Base-by-base conservation (phyloP, 106 monocot species). In the Phalaenopsis equestris region DNA sequence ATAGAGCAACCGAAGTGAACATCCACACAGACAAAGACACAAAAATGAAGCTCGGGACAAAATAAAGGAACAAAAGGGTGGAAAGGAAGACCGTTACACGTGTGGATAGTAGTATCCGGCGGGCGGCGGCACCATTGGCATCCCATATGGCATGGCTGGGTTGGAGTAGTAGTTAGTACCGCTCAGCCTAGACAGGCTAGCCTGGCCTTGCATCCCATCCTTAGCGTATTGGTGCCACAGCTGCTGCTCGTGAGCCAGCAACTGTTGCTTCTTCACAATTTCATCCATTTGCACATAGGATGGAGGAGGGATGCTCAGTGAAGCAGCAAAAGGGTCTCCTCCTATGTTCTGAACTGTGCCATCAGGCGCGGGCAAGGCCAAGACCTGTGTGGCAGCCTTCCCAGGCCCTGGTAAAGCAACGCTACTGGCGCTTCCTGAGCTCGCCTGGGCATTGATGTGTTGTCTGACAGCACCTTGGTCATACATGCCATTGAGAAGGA, bases 241-340 rank as follows among this genome's bases (percentile, higher is more conserved):
- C 76, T 81, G 77, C 68, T 94, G 92, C 79, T 97, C 97, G 80
- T 94, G 94, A 38, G 85, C 49, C 43, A 97, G 78, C 46, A 92
- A 78, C 81, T 86, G 90, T 76, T 97, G 97, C 86, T 94, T 97
- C 77, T 90, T 90, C 85, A 94, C 97, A 16, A 97, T 86, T 55
- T 97, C 97, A 7, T 94, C 83, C 97, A 97, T 97, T 82, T 94
- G 94, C 49, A 97, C 94, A 47, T 87, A 97, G 6, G 96, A 82
- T 24, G 96, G 96, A 10, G 96, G 88, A 6, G 94, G 89, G 5
- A 94, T 80, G 12, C 43, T 47, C n/a, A 89, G 72, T 9, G 96
- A 97, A 2, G 96, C 94, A 0, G 86, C 86, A 52, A 97, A 97
- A 6, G 97, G 97, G 42, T 97, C 94, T 24, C 79, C 70, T 1